Base-by-base conservation (phyloP, 805 yeast genomes). In the Cyberlindnera xishuangbannaensis region DNA sequence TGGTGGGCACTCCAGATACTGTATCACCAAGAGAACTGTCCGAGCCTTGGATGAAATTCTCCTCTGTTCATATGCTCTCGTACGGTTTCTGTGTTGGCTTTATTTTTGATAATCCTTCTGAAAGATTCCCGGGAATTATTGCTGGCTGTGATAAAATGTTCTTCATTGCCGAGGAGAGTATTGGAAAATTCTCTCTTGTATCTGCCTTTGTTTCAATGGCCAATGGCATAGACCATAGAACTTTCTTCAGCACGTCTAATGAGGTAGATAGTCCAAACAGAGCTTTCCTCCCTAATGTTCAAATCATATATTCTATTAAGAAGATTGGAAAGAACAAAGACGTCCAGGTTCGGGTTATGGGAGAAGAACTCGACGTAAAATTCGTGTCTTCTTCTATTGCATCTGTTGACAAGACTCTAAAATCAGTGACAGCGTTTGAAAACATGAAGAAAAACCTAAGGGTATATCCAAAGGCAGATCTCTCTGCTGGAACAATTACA, bases 61-160 rank as follows among this genome's bases (percentile, higher is more conserved):
- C 68, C 65, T 29, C 84, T 0, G 59, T 81, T 19, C 81, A 74
- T 30, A 63, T 81, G 16, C 52, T 77, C 6, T 72, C 85, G 0
- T 71, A 77, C 44, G 73, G 80, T 42, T 64, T 83, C 39, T 82
- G 94, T 41, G 39, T 82, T 21, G 95, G 95, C 0, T 85, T 95
- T 87, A 52, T 82, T 4, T 82, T 81, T 50, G 77, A 71, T n/a
- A 52, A 50, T 12, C 48, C 49, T 6, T 55, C 54, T 5, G 51
- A 54, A 2, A 40, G 50, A 2, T 67, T 65, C 15, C 86, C 86
- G 0, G 96, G 96, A 9, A 50, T 85, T n/a, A 77, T 83, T 24
- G 40, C 76, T 19, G 97, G 97, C 0, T 84, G 82, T 35, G 85
- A 83, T 43, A 62, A 78, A 13, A 71, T 85, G 15, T 82, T 78